Evolutionary conservation across 352 stramenopile species (phyloP).

Genomic region (Globisporangium paroecandrum): DNA sequence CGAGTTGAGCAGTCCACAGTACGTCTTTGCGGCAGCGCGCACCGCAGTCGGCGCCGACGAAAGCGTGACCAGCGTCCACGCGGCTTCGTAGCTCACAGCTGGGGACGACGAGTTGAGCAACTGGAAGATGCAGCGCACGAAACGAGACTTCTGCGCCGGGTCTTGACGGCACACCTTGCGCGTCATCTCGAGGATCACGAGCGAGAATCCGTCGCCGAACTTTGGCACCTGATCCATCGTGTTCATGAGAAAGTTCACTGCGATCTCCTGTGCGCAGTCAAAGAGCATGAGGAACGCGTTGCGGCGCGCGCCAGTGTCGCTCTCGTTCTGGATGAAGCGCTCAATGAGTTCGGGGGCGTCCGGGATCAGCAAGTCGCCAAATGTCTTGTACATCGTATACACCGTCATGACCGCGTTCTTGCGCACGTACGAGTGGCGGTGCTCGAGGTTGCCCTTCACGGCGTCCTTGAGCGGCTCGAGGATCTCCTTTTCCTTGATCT

Average conservation of each 20-base stretch:
- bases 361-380: slow-evolving; percentile 93
- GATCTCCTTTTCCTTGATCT: slow-evolving; percentile 98
- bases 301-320: slow-evolving; percentile 90
- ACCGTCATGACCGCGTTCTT: slow-evolving; percentile 98
- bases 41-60: slow-evolving; percentile 98
- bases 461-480: slow-evolving; percentile 86
- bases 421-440: slow-evolving; percentile 98
- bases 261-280: slow-evolving; percentile 96
- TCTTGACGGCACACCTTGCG: slow-evolving; percentile 98
- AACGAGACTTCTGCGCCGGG: slow-evolving; percentile 97
- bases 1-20: slow-evolving; percentile 96
- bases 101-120: slow-evolving; percentile 93
- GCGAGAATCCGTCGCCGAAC: slow-evolving; percentile 97
- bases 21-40: slow-evolving; percentile 95
- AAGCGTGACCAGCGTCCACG: slow-evolving; percentile 98
- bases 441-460: slow-evolving; percentile 97
- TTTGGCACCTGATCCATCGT: slow-evolving; percentile 95
- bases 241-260: slow-evolving; percentile 97
- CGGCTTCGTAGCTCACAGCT: slow-evolving; percentile 97
- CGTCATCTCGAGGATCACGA: slow-evolving; percentile 99
- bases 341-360: slow-evolving; percentile 98
- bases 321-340: slow-evolving; percentile 93
- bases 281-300: slow-evolving; percentile 99
- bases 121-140: slow-evolving; percentile 98
- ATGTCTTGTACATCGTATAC: slow-evolving; percentile 97